Evolutionary conservation across 768 basidiomycete species (phyloP), one percentile per base, ranked within the genome.

Genomic region (Sporobolomyces phaffii): DNA sequence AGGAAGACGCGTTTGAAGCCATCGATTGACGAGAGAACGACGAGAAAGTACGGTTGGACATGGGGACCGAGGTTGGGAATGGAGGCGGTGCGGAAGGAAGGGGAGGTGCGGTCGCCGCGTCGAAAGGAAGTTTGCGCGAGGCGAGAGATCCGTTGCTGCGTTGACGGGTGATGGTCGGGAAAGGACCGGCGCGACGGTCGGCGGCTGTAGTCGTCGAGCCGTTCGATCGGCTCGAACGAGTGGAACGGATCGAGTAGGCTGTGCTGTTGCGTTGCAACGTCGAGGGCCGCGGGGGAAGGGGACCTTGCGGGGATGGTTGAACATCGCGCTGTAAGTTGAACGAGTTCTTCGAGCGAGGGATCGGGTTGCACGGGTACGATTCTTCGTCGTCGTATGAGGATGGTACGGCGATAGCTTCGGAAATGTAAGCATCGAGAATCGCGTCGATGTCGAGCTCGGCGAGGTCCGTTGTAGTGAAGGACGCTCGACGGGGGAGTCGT

Each of bases 401-500:
- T 6, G 33, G 53, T 33, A 26, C 14, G 6, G 52, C n/a, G 18
- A 54, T 33, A 24, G 26, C 15, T 13, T 62, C 40, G 6, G 34
- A 2, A 3, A 33, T 22, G 61, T 68, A 68, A 10, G 66, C 56
- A 10, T 58, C 66, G 56, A 68, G 66, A 28, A 68, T 68, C 24
- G 66, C 60, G 22, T 68, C 66, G 20, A 68, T 62, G 54, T 68
- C 66, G 61, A 68, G 66, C 44, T 68, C 66, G 31, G 56, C 48
- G 56, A 68, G 34, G 38, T 68, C 61, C 9, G 60, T 62, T 5
- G 43, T 36, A 17, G 61, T 62, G 50, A 62, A 62, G 13, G 66
- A 68, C 8, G 18, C 17, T 29, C 66, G 60, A 11, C 65, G 60
- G 11, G 47, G 45, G 22, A 48, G 53, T 6, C 45, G 45, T 31